These are phyloP conservation scores for Desmodesmus armatus DNA, from an alignment of 139 green algal genomes.

Conservation along the genomic window DNA sequence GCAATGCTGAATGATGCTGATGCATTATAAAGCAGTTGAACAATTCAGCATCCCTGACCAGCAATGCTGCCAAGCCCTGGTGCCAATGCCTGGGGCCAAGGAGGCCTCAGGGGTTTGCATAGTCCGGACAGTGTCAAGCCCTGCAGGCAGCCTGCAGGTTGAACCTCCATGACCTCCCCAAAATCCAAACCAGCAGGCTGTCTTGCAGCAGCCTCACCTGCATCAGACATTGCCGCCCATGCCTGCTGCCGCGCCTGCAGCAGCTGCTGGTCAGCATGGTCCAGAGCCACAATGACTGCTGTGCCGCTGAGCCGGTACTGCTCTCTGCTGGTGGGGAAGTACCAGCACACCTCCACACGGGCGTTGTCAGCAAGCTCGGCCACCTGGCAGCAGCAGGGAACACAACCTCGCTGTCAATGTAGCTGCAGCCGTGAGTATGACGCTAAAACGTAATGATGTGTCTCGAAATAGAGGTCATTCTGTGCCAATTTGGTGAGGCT, in stretches of 20 bases:
- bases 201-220: not conserved
- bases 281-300: conserved; percentile 60
- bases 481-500: not conserved
- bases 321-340: conserved; percentile 77
- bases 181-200: not conserved
- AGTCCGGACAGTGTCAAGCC: no score
- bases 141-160: no score
- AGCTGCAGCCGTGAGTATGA: not conserved
- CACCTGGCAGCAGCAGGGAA: conserved; percentile 56
- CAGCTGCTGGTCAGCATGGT: conserved; percentile 48
- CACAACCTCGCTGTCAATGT: no score
- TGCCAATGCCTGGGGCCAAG: no score
- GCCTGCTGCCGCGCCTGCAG: conserved; percentile 39
- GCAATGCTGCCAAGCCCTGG: no score
- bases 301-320: conserved; percentile 77
- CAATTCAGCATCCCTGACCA: no score
- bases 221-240: conserved; percentile 53
- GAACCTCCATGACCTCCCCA: no score
- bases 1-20: not conserved
- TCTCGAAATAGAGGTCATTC: no score
- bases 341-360: conserved; percentile 80
- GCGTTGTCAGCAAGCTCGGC: conserved; percentile 63
- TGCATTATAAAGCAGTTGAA: no score
- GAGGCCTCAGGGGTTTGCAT: no score
- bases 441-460: not conserved